phyloP scores from a whole-genome alignment of 257 asterid genomes.

The Nicotiana benthamiana region DNA sequence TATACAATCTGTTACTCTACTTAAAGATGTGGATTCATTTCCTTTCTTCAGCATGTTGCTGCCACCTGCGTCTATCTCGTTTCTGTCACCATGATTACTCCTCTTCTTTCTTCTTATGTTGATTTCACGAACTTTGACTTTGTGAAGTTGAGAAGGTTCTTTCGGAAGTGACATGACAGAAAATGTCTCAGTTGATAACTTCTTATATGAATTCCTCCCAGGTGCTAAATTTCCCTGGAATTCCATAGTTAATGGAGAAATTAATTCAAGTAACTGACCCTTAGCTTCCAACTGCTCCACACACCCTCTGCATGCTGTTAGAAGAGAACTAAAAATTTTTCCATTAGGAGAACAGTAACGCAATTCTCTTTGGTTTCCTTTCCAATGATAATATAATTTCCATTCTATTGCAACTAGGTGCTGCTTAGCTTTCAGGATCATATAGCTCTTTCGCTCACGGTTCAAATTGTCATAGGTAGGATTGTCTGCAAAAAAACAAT shows the following conservation, averaged over 20 bases:
- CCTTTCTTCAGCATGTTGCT: constrained; percentile 25
- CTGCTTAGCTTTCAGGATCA: constrained; percentile 31
- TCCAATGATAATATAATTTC: constrained; percentile 18
- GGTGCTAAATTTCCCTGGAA: constrained; percentile 2
- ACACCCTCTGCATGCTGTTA: constrained; percentile 35
- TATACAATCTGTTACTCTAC: constrained; percentile 16
- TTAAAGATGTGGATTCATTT: constrained; percentile 14
- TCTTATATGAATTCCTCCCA: constrained; percentile 6
- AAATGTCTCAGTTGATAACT: constrained; percentile 9
- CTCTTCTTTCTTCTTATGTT: constrained; percentile 23
- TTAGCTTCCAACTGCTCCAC: constrained; percentile 3
- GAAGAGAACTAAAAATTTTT: constrained; percentile 26
- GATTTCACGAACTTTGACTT: constrained; percentile 12
- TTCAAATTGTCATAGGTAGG: neutral
- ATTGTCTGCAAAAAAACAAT: neutral
- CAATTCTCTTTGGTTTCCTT: constrained; percentile 20
- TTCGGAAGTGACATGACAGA: constrained; percentile 17
- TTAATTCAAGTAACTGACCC: neutral
- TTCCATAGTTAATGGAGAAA: constrained; percentile 13
- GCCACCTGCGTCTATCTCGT: constrained; percentile 12
- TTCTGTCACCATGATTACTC: constrained; percentile 13
- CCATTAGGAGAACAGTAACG: constrained; percentile 44
- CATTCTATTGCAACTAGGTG: constrained; percentile 52
- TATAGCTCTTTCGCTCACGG: neutral
- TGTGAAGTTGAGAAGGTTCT: constrained; percentile 16